Evolutionary conservation across 768 basidiomycete species (phyloP), one percentile per base, ranked within the genome.

Genomic region (Daedaleopsis nitida): DNA sequence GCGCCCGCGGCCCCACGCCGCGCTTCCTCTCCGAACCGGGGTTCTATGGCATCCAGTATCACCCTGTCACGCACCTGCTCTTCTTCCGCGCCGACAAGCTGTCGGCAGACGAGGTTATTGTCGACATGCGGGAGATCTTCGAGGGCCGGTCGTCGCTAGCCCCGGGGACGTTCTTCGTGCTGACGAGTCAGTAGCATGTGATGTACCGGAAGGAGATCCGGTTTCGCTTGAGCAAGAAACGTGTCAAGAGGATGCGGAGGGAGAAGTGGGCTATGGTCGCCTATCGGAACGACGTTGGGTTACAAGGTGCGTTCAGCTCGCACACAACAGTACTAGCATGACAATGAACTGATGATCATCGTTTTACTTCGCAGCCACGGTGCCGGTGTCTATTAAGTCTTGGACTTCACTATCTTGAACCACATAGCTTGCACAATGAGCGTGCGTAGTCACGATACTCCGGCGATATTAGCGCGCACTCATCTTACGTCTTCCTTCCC

Each of bases 141-240:
- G 63, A 61, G 35, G 63, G 63, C 14, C 14, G 16, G 27, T 8
- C 53, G 9, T 7, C 35, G 5, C 53, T 38, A n/a, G 47, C 53
- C 27, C 58, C 54, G 3, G 63, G 63, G n/a, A 23, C 38, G 13
- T 57, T 56, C 54, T 60, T 64, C 54, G 19, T 64, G 27, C 23
- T 64, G n/a, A 63, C 63, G 17, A 51, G 58, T 2, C 51, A 49
- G 49, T 58, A 64, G 23, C 13, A 52, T n/a, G 49, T 59, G 51
- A 53, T 57, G 35, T 53, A 44, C 21, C 50, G 48, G 27, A 44
- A 13, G 21, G 23, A 47, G 24, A 54, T 66, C 2, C 58, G 59
- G 1, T 63, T 62, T 55, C 21, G 58, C 42, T 52, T 66, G 62
- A 66, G 65, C 55, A 60, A 53, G 45, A 32, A 42, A 43, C 52